Evolutionary conservation across 1,284 basidiomycete genomes (phyloP).

Genomic region (Cutaneotrichosporon arboriforme): DNA sequence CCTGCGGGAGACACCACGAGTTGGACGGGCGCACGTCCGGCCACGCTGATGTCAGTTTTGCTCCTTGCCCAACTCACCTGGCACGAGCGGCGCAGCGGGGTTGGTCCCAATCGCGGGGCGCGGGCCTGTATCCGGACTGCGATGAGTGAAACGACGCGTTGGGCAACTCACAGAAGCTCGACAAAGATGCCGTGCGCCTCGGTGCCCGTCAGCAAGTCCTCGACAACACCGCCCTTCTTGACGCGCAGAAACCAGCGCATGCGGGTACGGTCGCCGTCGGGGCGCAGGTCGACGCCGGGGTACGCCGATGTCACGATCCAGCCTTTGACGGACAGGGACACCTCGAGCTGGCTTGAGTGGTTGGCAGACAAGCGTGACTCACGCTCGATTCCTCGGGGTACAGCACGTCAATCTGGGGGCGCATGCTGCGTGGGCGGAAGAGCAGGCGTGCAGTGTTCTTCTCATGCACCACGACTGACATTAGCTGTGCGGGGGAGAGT

Average conservation of each 20-base stretch:
- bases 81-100: conserved; percentile 33
- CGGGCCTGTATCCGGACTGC: neutral
- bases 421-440: conserved; percentile 38
- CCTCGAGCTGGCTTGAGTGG: conserved; percentile 30
- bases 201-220: conserved; percentile 39
- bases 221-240: conserved; percentile 32
- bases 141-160: neutral
- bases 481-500: neutral
- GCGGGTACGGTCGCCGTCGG: conserved; percentile 25
- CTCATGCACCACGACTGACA: conserved; percentile 25
- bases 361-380: conserved; percentile 2
- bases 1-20: conserved; percentile 36
- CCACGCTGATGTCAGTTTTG: conserved; percentile 23
- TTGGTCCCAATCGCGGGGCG: conserved; percentile 16
- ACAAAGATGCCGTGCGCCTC: conserved; percentile 34
- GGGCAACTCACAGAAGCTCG: conserved; percentile 32
- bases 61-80: conserved; percentile 22
- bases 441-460: conserved; percentile 34
- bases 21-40: conserved; percentile 38
- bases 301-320: conserved; percentile 42
- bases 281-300: conserved; percentile 30
- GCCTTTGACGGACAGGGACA: conserved; percentile 33
- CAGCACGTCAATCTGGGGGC: conserved; percentile 36
- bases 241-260: conserved; percentile 43
- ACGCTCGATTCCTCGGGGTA: conserved; percentile 36